Base-by-base conservation (phyloP, 2,329 filamentous ascomycete genomes). In the Calonectria crousiana region DNA sequence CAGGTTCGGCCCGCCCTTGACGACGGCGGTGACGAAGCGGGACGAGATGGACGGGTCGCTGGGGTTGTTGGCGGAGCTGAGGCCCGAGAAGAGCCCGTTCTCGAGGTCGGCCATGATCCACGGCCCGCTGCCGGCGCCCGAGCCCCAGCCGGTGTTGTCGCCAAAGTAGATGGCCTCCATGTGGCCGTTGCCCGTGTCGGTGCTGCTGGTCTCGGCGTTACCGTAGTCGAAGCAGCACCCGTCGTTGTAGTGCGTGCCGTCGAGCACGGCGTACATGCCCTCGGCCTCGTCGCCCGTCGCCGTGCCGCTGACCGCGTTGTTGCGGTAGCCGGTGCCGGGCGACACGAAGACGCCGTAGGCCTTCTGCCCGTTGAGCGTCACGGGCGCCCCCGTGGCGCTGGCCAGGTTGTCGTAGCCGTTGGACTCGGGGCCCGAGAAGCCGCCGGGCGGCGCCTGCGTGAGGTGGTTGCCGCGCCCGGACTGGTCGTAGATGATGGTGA, bases 141-240 rank as follows among this genome's bases (percentile, higher is more conserved):
- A 83, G 23, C 92, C 92, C 89, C 90, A 92, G 76, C 73, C 73
- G 0, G 85, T 90, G 81, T 79, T 88, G 80, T 85, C 84, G 1
- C 92, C 92, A 78, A 87, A 93, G 86, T 93, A 93, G 72, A 93
- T 90, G 69, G 92, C 90, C 80, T 94, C 92, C 92, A 94, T 94
- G 78, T 93, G 91, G 20, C 90, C 92, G 68, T 89, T 88, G 3
- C 92, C 92, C 0, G 90, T 89, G 73, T 91, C 90, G 2, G 3
- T 74, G 72, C 80, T 88, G 81, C 77, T 90, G 3, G 85, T 87
- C 83, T 92, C 90, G 58, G 89, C 89, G 62, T 91, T 91, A 60
- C 89, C 89, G 65, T 91, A 91, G 81, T 91, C 89, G 76, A 90
- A 90, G 79, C 87, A 92, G 84, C 90, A 92, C 9, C 74, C 86